Evolutionary conservation across 139 green algal species (phyloP), one percentile per base, ranked within the genome.

Genomic region (Haematococcus lacustris): DNA sequence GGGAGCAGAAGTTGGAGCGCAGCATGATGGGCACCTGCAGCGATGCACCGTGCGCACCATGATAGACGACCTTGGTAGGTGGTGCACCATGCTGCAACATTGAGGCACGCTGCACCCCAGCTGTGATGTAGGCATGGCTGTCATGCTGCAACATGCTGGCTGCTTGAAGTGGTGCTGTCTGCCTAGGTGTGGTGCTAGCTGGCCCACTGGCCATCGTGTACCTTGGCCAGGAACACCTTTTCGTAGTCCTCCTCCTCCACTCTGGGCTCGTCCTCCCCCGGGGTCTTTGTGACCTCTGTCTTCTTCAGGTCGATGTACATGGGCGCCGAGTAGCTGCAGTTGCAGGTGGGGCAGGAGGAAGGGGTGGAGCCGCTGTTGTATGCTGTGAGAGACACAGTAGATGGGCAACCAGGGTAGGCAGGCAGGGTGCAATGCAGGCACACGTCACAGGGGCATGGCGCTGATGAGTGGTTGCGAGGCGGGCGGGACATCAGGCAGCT

Each of bases 1-100:
- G 76, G 57, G 84, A 91, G 90, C 95, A 99, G 72, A 93, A 96
- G 65, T 86, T 78, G 1, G 90, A 97, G 30, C 91, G 88, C 67
- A 99, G 87, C 95, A 99, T 99, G 85, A 98, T 98, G 51, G 95
- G 95, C 39, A 99, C 87, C 88, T 97, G 86, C n/a, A 50, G 2
- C 13, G 25, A 69, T 30, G 47, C 53, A 71, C 43, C 43, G 17
- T 28, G 17, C 9, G 26, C 17, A 30, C 17, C 9, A 64, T 64
- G 53, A 30, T 64, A 35, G 9, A 64, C 17, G 21, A 4, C 9
- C 23, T 7, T 30, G 9, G 53, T 64, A 64, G 47, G 13, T 57
- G 21, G 13, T 57, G 47, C 21, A 21, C 47, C 47, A 57, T 57
- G 47, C 13, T 57, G 47, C 13, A 28, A 65, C 17, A 13, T 13